phyloP scores from a whole-genome alignment of 225 moss, liverwort and hornwort genomes.

The Neckera pumila region DNA sequence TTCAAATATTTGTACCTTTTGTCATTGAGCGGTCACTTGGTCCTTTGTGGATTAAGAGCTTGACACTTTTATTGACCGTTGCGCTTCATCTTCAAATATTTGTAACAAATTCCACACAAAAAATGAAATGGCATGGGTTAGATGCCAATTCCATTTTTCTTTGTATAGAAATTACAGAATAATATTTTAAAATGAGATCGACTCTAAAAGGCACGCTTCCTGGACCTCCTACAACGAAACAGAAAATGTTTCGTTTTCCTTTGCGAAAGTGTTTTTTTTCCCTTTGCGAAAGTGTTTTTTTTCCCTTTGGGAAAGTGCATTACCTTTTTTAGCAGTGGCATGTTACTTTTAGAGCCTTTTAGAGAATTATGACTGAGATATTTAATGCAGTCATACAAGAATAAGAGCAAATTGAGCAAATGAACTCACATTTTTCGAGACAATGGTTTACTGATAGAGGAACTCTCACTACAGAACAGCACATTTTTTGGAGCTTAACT shows the following conservation, averaged over 20 bases:
- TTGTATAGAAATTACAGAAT: not conserved
- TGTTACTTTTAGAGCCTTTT: not conserved
- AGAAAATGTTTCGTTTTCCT: not conserved
- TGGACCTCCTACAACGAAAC: not conserved
- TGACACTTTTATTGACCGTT: no score
- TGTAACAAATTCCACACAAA: not conserved
- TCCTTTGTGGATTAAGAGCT: no score
- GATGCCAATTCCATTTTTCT: not conserved
- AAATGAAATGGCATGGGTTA: no score
- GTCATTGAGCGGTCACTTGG: no score
- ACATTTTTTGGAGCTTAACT: not conserved
- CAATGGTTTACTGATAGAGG: not conserved
- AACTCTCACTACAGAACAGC: not conserved
- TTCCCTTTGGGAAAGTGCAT: not conserved
- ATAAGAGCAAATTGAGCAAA: not conserved
- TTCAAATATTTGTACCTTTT: no score
- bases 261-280: no score
- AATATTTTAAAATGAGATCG: not conserved
- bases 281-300: not conserved
- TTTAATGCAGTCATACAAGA: not conserved
- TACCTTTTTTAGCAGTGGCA: not conserved
- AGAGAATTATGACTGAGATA: no score
- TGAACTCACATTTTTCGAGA: not conserved
- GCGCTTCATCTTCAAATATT: not conserved
- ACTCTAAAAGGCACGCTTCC: not conserved